phyloP scores from a whole-genome alignment of 176 grass and related monocot species.

The Luzula sylvatica region DNA sequence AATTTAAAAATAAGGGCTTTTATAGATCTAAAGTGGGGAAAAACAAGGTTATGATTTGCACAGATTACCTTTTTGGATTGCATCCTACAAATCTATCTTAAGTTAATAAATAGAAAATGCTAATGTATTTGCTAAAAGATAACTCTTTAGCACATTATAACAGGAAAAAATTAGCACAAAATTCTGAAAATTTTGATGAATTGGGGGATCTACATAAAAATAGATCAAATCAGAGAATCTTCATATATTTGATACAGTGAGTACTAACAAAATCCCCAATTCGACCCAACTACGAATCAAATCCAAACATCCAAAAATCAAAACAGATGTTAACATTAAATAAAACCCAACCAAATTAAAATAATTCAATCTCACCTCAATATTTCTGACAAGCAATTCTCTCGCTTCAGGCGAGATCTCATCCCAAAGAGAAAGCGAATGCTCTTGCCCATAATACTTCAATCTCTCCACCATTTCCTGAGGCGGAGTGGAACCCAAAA shows the following conservation, averaged over 20 bases:
- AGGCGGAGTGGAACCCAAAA: conserved; percentile 63
- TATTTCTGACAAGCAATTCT: conserved; percentile 78
- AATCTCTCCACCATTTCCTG: conserved; percentile 90
- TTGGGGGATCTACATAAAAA: too few species aligned
- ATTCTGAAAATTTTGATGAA: too few species aligned
- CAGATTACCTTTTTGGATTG: not conserved
- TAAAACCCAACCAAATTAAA: not conserved
- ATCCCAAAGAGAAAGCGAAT: conserved; percentile 90
- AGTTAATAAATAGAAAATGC: too few species aligned
- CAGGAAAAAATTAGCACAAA: too few species aligned
- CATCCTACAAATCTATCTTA: too few species aligned
- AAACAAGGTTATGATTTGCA: not conserved
- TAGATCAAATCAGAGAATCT: too few species aligned
- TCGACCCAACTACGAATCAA: not conserved
- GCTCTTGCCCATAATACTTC: conserved; percentile 97
- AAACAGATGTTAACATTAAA: conserved; percentile 17
- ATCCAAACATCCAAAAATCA: not conserved
- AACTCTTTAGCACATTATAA: too few species aligned
- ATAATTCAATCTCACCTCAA: conserved; percentile 48
- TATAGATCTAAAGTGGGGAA: conserved; percentile 3
- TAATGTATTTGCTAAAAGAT: too few species aligned
- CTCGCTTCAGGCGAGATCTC: conserved; percentile 79
- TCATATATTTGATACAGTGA: too few species aligned
- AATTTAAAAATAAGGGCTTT: not conserved
- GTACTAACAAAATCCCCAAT: too few species aligned